These are phyloP conservation scores for Tolypocladium paradoxum DNA, from an alignment of 2,329 filamentous ascomycete genomes.

Conservation along the genomic window DNA sequence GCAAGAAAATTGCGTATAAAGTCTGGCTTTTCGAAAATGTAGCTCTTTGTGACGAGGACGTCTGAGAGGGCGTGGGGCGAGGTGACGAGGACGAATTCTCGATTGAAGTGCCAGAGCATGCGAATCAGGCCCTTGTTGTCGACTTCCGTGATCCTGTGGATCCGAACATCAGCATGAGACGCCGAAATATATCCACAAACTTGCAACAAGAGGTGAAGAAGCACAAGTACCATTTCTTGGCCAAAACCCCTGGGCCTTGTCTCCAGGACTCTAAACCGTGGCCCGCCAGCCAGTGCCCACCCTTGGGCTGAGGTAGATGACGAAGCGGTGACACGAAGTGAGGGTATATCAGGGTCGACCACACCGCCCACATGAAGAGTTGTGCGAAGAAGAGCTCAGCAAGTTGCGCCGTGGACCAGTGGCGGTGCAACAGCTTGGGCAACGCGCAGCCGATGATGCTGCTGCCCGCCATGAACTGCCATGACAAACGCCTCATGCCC, in stretches of 20 bases:
- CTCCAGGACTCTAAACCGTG: slow-evolving; percentile 21
- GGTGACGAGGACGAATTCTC: slow-evolving; percentile 46
- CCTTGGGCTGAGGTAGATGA: slow-evolving; percentile 32
- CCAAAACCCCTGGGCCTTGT: not conserved
- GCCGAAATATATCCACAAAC: too few relatives aligned
- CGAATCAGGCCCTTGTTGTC: slow-evolving; percentile 56
- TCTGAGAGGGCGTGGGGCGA: slow-evolving; percentile 52
- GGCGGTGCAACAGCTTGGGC: not conserved
- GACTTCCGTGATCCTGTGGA: slow-evolving; percentile 41
- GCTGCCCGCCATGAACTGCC: not conserved
- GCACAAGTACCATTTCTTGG: not conserved
- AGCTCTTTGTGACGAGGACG: slow-evolving; percentile 52
- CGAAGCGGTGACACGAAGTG: slow-evolving; percentile 37
- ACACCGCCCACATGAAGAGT: slow-evolving; percentile 24
- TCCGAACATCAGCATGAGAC: not conserved
- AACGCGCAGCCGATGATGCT: slow-evolving; percentile 10
- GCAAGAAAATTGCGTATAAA: slow-evolving; percentile 59
- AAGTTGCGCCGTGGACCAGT: slow-evolving; percentile 15
- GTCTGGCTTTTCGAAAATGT: slow-evolving; percentile 54
- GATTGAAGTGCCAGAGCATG: slow-evolving; percentile 48
- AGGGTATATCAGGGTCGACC: slow-evolving; percentile 34
- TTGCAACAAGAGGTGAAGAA: too few relatives aligned
- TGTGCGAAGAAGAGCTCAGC: slow-evolving; percentile 22
- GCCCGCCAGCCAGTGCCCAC: slow-evolving; percentile 34
- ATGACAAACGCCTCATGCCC: too few relatives aligned